Evolutionary conservation across 257 asterid genomes (phyloP).

Genomic region (Paraleonurus japonicus): DNA sequence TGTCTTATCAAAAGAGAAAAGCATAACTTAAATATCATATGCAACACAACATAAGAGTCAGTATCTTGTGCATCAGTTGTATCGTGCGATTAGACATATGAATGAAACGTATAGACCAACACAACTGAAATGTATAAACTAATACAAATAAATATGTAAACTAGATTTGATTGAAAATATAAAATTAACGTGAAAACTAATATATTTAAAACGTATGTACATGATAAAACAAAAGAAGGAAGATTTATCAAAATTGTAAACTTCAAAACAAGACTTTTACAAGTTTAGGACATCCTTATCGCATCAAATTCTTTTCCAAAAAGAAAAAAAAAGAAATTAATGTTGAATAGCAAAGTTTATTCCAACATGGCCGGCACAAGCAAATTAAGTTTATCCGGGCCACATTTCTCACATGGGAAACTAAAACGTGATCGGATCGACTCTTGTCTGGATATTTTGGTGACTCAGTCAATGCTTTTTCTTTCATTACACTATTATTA

Average conservation of each 20-base stretch:
- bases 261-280: conserved; percentile 8
- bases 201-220: no score
- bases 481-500: not conserved
- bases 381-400: conserved; percentile 13
- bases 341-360: not conserved
- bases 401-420: conserved; percentile 22
- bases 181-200: no score
- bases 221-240: not conserved
- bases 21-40: not conserved
- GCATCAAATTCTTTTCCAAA: not conserved
- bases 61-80: no score
- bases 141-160: no score
- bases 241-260: not conserved
- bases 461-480: conserved; percentile 9
- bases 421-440: not conserved
- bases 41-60: no score
- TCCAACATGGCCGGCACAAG: conserved; percentile 32
- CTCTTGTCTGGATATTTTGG: not conserved
- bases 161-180: no score
- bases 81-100: no score
- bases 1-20: not conserved
- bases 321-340: not conserved
- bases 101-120: no score
- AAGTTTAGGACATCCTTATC: not conserved
- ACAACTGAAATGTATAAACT: no score